Evolutionary conservation across 352 stramenopile genomes (phyloP).

Genomic region (Blastocystis hominis): DNA sequence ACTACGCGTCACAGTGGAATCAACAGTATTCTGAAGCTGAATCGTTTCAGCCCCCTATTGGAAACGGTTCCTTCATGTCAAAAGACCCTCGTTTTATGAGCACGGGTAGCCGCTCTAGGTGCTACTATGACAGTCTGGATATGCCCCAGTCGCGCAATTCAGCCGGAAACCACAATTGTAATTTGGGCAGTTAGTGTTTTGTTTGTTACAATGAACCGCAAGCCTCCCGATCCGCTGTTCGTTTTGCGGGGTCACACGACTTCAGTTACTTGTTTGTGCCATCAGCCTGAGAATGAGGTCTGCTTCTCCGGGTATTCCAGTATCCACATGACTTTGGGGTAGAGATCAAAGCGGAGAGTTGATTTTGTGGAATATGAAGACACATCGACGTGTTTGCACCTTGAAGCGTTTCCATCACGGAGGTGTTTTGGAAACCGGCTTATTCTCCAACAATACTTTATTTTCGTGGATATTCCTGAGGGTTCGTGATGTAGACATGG

Average conservation of each 20-base stretch:
- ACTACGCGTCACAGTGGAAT: too few relatives aligned
- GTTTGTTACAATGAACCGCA: background rate
- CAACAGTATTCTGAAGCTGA: too few relatives aligned
- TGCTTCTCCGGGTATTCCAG: background rate
- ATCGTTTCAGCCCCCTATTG: background rate
- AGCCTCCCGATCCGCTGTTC: background rate
- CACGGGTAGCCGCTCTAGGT: too few relatives aligned
- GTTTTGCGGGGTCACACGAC: background rate
- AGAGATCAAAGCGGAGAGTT: constrained; percentile 7
- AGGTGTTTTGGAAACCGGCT: background rate
- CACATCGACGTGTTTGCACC: background rate
- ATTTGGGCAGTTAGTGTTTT: background rate
- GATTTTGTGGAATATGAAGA: constrained; percentile 13
- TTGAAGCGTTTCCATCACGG: background rate
- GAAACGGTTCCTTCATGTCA: background rate
- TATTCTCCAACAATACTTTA: background rate
- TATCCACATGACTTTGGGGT: background rate
- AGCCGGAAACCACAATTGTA: too few relatives aligned
- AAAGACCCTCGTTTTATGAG: background rate
- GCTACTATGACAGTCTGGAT: too few relatives aligned
- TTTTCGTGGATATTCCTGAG: constrained; percentile 1
- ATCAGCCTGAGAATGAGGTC: background rate
- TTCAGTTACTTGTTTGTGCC: background rate
- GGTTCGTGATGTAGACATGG: background rate
- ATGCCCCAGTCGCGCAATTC: too few relatives aligned